Evolutionary conservation across 2,329 filamentous ascomycete species (phyloP).

Genomic region (Alternaria atra): DNA sequence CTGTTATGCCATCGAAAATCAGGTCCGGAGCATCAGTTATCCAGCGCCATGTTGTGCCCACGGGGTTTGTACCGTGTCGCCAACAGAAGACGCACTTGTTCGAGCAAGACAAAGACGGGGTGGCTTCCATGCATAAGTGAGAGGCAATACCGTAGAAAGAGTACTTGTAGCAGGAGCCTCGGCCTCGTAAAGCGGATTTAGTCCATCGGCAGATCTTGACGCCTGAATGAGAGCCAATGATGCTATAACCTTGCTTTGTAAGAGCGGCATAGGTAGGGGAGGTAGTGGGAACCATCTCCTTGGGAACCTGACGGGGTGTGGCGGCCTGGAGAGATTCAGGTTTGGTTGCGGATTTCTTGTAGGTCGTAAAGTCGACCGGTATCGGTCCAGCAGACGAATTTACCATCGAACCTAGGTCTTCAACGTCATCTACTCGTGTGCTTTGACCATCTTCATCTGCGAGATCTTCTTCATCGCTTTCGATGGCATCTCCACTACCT

Average conservation of each 20-base stretch:
- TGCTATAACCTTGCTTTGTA: conserved; percentile 96
- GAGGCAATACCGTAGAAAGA: conserved; percentile 97
- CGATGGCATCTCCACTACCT: conserved; percentile 82
- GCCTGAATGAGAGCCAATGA: conserved; percentile 92
- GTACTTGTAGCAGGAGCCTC: conserved; percentile 96
- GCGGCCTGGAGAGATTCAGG: conserved; percentile 57
- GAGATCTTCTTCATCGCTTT: conserved; percentile 79
- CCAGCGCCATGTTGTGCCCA: conserved; percentile 97
- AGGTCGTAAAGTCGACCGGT: conserved; percentile 87
- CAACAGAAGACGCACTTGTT: conserved; percentile 99
- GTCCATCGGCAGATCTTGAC: conserved; percentile 99
- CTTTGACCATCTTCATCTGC: conserved; percentile 52
- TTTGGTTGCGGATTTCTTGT: conserved; percentile 60
- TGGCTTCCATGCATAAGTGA: conserved; percentile 98
- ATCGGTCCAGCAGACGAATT: conserved; percentile 61
- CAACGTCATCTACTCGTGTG: conserved; percentile 74
- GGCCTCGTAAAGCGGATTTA: conserved; percentile 91
- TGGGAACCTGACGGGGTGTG: conserved; percentile 59
- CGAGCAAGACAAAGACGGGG: conserved; percentile 91
- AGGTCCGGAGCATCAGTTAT: conserved; percentile 88
- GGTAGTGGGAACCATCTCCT: conserved; percentile 93
- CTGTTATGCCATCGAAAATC: conserved; percentile 90
- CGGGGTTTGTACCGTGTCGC: conserved; percentile 96
- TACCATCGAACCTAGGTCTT: conserved; percentile 79
- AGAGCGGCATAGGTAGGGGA: conserved; percentile 89